Evolutionary conservation across 257 asterid genomes (phyloP).

Genomic region (Oldenlandia corymbosa): DNA sequence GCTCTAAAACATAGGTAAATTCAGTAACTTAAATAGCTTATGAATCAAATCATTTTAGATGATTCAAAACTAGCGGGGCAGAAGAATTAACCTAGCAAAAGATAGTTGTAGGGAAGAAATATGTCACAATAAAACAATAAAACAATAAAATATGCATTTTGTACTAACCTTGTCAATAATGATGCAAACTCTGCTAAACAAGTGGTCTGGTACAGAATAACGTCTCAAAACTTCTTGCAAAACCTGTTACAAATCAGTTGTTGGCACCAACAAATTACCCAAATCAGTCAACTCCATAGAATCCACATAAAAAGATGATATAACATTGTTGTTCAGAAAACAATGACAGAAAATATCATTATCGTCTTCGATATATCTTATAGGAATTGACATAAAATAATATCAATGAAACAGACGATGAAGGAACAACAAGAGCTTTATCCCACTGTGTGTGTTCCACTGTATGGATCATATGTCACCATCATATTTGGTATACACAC

Average conservation of each 20-base stretch:
- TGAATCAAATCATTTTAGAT: not conserved
- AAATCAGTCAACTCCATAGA: too few species aligned
- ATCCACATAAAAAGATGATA: not conserved
- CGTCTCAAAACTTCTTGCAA: slow-evolving; percentile 84
- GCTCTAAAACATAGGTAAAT: not conserved
- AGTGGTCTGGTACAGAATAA: slow-evolving; percentile 66
- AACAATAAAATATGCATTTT: slow-evolving; percentile 11
- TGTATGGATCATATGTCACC: too few species aligned
- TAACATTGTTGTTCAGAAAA: not conserved
- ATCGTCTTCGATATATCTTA: not conserved
- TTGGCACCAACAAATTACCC: not conserved
- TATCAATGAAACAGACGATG: not conserved
- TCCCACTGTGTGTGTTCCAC: too few species aligned
- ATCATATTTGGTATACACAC: too few species aligned
- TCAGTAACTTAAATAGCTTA: not conserved
- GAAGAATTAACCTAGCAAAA: not conserved
- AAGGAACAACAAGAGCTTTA: slow-evolving; percentile 1
- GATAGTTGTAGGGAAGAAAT: slow-evolving; percentile 8
- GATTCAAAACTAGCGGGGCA: not conserved
- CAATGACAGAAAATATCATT: not conserved
- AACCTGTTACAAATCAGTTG: slow-evolving; percentile 48
- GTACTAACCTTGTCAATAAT: slow-evolving; percentile 81
- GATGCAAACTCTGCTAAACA: slow-evolving; percentile 84
- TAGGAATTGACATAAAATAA: not conserved
- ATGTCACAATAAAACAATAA: not conserved